These are phyloP conservation scores for Pseudopediastrum boryanum DNA, from an alignment of 139 green algal genomes.

Conservation along the genomic window DNA sequence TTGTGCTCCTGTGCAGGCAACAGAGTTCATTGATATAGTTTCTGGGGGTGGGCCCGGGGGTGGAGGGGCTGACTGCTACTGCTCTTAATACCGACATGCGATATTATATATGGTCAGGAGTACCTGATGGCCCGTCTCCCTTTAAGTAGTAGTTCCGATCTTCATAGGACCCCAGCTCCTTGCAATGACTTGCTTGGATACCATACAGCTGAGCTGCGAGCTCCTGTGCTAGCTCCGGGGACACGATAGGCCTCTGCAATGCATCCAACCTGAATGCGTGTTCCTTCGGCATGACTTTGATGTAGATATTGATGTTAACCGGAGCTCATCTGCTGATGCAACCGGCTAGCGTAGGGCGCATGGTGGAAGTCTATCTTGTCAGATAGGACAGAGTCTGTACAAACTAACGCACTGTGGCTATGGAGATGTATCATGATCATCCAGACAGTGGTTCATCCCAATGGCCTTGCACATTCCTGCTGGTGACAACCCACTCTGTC, in stretches of 20 bases:
- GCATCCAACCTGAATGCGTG: slow-evolving; percentile 4
- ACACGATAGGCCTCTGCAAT: neutral
- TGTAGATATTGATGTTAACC: too few species aligned
- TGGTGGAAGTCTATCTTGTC: too few species aligned
- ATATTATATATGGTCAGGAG: neutral
- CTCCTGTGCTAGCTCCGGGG: neutral
- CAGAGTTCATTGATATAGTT: too few species aligned
- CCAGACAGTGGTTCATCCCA: too few species aligned
- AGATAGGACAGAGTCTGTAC: too few species aligned
- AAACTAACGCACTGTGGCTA: too few species aligned
- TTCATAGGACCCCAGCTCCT: slow-evolving; percentile 25
- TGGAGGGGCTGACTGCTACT: neutral
- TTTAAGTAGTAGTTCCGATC: slow-evolving; percentile 19
- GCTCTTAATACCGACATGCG: neutral
- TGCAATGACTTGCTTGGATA: neutral
- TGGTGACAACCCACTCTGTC: too few species aligned
- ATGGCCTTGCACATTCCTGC: too few species aligned
- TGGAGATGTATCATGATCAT: too few species aligned
- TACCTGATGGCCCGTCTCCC: neutral
- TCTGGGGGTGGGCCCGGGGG: neutral
- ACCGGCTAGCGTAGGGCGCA: too few species aligned
- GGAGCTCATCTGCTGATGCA: too few species aligned
- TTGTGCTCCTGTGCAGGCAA: neutral
- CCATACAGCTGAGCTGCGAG: neutral
- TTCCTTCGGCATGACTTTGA: neutral